Percentiles rank a stretch among this genome's conserved stretches.
These are phyloP conservation scores for Sporisorium reilianum DNA, from an alignment of 1,284 basidiomycete species.

Conservation along the genomic window DNA sequence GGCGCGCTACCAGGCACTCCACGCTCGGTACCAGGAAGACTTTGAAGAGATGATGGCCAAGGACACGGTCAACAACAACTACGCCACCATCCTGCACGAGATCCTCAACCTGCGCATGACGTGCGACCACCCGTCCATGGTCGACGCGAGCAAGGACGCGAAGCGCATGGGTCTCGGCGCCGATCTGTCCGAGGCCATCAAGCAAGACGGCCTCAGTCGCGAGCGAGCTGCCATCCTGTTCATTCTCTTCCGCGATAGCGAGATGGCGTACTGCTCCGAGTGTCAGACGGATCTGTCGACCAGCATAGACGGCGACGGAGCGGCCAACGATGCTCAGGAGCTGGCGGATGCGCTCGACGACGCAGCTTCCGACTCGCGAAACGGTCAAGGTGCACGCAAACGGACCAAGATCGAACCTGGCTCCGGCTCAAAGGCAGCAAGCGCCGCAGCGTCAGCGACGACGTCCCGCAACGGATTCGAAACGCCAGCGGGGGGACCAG, in stretches of 20 bases:
- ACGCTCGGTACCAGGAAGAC: slow-evolving; percentile 87
- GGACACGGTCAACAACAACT: slow-evolving; percentile 92
- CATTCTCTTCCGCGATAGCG: slow-evolving; percentile 82
- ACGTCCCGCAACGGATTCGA: slow-evolving; percentile 21
- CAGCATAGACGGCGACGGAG: slow-evolving; percentile 30
- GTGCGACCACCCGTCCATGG: slow-evolving; percentile 94
- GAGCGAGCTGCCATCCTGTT: slow-evolving; percentile 83
- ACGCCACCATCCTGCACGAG: slow-evolving; percentile 96
- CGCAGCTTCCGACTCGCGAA: slow-evolving; percentile 54
- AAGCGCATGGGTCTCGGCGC: slow-evolving; percentile 73
- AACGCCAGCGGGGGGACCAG: slow-evolving; percentile 35
- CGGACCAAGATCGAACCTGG: slow-evolving; percentile 28
- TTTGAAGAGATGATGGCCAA: slow-evolving; percentile 88
- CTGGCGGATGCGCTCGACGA: slow-evolving; percentile 73
- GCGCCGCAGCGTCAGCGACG: slow-evolving; percentile 4
- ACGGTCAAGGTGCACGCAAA: slow-evolving; percentile 19
- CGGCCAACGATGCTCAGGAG: slow-evolving; percentile 69
- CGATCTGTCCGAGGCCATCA: slow-evolving; percentile 75
- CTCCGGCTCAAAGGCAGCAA: background rate
- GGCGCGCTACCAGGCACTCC: slow-evolving; percentile 86
- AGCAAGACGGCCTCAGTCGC: slow-evolving; percentile 82
- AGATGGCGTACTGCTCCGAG: slow-evolving; percentile 86
- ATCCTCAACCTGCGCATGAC: slow-evolving; percentile 82
- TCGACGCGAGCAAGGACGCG: slow-evolving; percentile 73
- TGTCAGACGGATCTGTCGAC: slow-evolving; percentile 81